phyloP scores from a whole-genome alignment of 805 yeast species.

The Wickerhamomyces hampshirensis region DNA sequence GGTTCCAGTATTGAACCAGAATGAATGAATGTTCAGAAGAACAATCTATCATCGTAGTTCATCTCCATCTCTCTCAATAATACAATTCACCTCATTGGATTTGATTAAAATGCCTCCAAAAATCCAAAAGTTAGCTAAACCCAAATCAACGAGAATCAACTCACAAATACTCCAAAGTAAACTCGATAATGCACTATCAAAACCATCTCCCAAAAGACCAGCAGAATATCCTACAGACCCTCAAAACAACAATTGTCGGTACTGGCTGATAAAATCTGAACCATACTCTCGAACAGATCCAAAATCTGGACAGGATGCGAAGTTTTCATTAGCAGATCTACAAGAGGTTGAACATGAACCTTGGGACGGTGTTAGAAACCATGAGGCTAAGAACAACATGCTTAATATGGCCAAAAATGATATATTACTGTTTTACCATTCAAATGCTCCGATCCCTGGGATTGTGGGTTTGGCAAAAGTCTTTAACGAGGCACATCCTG shows the following conservation, averaged over 20 bases:
- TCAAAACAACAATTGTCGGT: slow-evolving; percentile 26
- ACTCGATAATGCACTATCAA: slow-evolving; percentile 1
- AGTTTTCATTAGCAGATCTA: slow-evolving; percentile 42
- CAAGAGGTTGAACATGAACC: slow-evolving; percentile 34
- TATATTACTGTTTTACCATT: slow-evolving; percentile 47
- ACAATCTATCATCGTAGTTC: too few relatives aligned
- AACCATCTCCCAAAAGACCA: slow-evolving; percentile 30
- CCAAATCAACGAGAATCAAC: neutral
- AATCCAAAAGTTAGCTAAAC: neutral
- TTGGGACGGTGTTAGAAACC: slow-evolving; percentile 62
- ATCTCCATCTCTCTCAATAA: too few relatives aligned
- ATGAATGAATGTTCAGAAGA: too few relatives aligned
- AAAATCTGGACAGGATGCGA: slow-evolving; percentile 41
- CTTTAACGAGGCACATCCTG: slow-evolving; percentile 32
- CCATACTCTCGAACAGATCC: slow-evolving; percentile 46
- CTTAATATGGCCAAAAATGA: slow-evolving; percentile 43
- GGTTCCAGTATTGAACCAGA: too few relatives aligned
- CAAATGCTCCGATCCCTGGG: slow-evolving; percentile 51
- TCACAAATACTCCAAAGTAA: neutral
- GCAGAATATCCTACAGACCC: slow-evolving; percentile 28
- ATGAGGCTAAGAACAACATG: slow-evolving; percentile 51
- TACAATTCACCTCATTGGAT: too few relatives aligned
- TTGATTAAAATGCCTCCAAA: neutral
- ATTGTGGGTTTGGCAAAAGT: slow-evolving; percentile 46
- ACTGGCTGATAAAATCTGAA: slow-evolving; percentile 56